Percentiles rank a stretch among this genome's conserved stretches.
Evolutionary conservation across 176 grass and related monocot species (phyloP).

Genomic region (Musa beccarii): DNA sequence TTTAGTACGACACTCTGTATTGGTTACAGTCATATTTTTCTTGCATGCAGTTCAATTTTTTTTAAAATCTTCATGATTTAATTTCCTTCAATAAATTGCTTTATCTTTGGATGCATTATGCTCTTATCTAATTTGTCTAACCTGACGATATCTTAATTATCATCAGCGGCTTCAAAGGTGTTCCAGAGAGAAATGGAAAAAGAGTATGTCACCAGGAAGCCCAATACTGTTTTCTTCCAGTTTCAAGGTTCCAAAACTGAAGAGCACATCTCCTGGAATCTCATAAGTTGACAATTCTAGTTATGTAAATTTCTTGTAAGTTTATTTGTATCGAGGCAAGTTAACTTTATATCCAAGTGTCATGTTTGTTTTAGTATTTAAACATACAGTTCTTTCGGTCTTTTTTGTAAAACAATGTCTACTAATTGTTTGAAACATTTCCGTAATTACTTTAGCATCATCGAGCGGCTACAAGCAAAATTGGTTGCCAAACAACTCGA

Average conservation of each 20-base stretch:
- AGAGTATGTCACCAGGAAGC: constrained; percentile 5
- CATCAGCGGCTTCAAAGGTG: constrained; percentile 17
- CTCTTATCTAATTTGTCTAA: not conserved
- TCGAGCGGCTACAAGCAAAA: no score
- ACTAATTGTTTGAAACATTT: no score
- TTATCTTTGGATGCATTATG: not conserved
- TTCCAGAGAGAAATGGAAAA: constrained; percentile 20
- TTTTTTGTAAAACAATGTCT: no score
- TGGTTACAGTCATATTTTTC: not conserved
- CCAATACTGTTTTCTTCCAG: constrained; percentile 36
- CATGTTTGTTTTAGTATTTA: not conserved
- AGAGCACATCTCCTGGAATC: constrained; percentile 5
- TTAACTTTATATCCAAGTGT: not conserved
- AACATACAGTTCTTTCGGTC: no score
- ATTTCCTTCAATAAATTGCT: not conserved
- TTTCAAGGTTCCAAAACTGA: constrained; percentile 55
- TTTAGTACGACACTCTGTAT: not conserved
- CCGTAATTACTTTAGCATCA: no score
- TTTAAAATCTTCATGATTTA: not conserved
- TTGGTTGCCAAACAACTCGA: no score
- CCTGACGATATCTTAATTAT: constrained; percentile 1
- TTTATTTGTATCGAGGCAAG: not conserved
- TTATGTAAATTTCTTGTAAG: constrained; percentile 11
- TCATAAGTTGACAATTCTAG: constrained; percentile 10
- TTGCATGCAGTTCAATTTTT: not conserved